Percentiles rank a stretch among this genome's conserved stretches.
Evolutionary conservation across 2,329 filamentous ascomycete genomes (phyloP).

Genomic region (Paecilomyces sp.): DNA sequence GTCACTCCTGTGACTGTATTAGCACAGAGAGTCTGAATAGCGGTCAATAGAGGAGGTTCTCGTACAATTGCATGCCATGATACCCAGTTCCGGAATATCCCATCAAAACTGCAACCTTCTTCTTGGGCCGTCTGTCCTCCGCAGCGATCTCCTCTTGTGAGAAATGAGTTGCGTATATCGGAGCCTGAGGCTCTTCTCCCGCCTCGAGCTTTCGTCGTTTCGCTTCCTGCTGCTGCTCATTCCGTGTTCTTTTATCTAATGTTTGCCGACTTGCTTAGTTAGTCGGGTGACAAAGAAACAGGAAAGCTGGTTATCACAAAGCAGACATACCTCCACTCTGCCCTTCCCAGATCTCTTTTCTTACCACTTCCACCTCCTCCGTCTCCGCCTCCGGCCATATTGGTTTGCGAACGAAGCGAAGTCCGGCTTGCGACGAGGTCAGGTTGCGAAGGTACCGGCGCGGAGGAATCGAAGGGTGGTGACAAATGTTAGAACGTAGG

Average conservation of each 20-base stretch:
- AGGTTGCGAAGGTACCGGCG: neutral
- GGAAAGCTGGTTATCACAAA: slow-evolving; percentile 4
- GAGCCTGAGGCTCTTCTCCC: slow-evolving; percentile 31
- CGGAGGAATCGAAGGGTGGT: neutral
- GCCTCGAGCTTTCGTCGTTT: slow-evolving; percentile 51
- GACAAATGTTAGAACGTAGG: neutral
- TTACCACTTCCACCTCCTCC: slow-evolving; percentile 42
- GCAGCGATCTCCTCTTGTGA: slow-evolving; percentile 77
- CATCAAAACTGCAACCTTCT: slow-evolving; percentile 91
- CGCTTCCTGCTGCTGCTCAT: slow-evolving; percentile 43
- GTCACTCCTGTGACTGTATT: slow-evolving; percentile 30
- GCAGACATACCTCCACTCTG: slow-evolving; percentile 54
- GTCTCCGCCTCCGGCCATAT: slow-evolving; percentile 13
- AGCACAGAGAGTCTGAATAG: neutral
- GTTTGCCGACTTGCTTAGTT: slow-evolving; percentile 47
- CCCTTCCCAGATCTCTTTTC: slow-evolving; percentile 61
- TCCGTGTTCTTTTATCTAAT: slow-evolving; percentile 47
- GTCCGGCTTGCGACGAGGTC: neutral
- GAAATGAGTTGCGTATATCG: slow-evolving; percentile 53
- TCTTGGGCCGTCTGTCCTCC: slow-evolving; percentile 83
- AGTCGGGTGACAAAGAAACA: slow-evolving; percentile 23
- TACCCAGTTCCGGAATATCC: slow-evolving; percentile 96
- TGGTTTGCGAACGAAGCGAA: neutral
- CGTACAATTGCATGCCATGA: slow-evolving; percentile 85
- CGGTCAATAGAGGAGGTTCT: neutral